A percentile compares a stretch with the other conserved stretches of the same genome.
phyloP scores from a whole-genome alignment of 208 protist species.

The Porcisia hertigi region DNA sequence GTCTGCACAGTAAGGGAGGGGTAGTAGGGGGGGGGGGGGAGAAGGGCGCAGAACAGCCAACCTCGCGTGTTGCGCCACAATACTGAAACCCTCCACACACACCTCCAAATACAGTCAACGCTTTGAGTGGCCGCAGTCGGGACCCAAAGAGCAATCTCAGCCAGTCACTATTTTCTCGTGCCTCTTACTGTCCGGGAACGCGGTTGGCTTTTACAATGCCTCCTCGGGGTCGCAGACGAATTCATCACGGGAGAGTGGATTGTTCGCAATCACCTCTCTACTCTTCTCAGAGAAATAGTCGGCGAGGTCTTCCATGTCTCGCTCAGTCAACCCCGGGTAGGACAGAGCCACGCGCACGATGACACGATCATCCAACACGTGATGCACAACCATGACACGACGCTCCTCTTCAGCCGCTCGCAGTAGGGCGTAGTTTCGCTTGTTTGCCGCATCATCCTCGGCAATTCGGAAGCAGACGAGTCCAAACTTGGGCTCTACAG shows the following conservation, averaged over 20 bases:
- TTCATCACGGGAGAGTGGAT: not conserved
- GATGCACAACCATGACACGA: slow-evolving; percentile 36
- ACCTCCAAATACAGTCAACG: too few relatives aligned
- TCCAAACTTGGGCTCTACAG: slow-evolving; percentile 41
- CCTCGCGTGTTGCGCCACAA: too few relatives aligned
- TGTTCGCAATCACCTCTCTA: slow-evolving; percentile 19
- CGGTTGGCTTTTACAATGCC: not conserved
- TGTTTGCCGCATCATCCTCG: slow-evolving; percentile 28
- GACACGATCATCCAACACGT: slow-evolving; percentile 35
- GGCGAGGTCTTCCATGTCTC: slow-evolving; percentile 39
- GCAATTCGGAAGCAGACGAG: slow-evolving; percentile 46
- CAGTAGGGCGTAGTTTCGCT: slow-evolving; percentile 31
- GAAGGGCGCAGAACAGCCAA: too few relatives aligned
- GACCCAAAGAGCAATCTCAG: too few relatives aligned
- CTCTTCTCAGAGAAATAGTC: slow-evolving; percentile 26
- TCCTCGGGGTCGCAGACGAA: not conserved
- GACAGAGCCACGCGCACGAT: slow-evolving; percentile 39
- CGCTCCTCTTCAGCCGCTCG: slow-evolving; percentile 29
- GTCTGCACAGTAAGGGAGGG: too few relatives aligned
- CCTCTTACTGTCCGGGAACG: not conserved
- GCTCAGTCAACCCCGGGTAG: slow-evolving; percentile 28
- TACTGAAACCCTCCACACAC: too few relatives aligned
- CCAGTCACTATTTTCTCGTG: too few relatives aligned
- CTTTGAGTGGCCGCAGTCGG: too few relatives aligned
- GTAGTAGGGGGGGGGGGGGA: too few relatives aligned